phyloP scores from a whole-genome alignment of 78 protist genomes.

The Chrysochromulina parva region DNA sequence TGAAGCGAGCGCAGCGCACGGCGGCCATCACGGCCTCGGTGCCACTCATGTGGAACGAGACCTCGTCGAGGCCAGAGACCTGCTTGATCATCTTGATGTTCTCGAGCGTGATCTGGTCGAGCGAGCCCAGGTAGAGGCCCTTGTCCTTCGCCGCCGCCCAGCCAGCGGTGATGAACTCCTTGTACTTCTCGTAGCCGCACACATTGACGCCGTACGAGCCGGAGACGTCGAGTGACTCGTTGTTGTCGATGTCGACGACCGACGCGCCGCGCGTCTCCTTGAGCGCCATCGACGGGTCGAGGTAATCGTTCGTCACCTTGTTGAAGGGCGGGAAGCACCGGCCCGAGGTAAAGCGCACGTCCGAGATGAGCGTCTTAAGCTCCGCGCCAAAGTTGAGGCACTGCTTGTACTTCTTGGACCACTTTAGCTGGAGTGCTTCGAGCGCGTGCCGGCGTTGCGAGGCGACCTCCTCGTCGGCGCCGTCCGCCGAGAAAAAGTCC shows the following conservation, averaged over 20 bases:
- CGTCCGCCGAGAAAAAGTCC: neutral
- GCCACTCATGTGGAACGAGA: neutral
- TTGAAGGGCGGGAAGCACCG: neutral
- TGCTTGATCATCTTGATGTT: neutral
- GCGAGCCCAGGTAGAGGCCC: neutral
- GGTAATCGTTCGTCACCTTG: neutral
- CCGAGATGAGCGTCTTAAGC: neutral
- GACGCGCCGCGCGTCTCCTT: neutral
- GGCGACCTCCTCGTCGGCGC: neutral
- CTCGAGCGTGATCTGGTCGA: neutral
- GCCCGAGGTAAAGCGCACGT: neutral
- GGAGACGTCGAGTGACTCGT: neutral
- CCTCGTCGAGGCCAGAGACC: constrained; percentile 17
- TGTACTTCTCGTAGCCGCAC: neutral
- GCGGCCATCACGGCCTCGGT: constrained; percentile 7
- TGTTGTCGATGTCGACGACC: neutral
- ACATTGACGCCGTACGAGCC: constrained; percentile 36
- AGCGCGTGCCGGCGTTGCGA: neutral
- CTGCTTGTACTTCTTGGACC: neutral
- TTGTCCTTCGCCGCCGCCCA: neutral
- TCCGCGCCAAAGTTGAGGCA: neutral
- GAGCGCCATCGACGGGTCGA: too few relatives aligned
- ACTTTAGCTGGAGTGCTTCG: neutral
- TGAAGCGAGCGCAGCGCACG: neutral
- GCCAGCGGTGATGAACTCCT: neutral